Evolutionary conservation across 129 eudicot genomes (phyloP), one percentile per base, ranked within the genome.

Genomic region (Logfia minima): DNA sequence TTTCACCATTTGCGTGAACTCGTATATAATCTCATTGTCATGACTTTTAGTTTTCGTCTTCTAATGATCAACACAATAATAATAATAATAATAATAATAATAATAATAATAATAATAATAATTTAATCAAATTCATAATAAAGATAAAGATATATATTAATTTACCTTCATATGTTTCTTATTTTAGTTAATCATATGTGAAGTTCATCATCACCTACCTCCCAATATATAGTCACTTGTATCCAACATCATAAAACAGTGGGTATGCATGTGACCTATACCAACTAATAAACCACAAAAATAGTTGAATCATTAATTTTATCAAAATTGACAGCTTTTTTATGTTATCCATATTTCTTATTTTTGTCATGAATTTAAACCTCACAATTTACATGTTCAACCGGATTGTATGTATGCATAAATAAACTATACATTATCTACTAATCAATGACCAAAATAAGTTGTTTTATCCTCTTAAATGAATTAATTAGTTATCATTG

Each of bases 201-300:
- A 52, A 63, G 72, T 71, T 79, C 61, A 32, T 71, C 71, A 62
- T 71, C 70, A 79, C 77, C 78, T 14, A 79, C 83, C 66, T 71
- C 18, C 51, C 51, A 8, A 43, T 43, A 43, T 71, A 22, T 79
- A 11, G 64, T 67, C 75, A 67, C 67, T 52, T 59, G 82, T 7
- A 70, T 78, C 60, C 77, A 22, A 61, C 74, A 17, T 64, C 80
- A 66, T 4, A 51, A 2, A 52, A 53, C 56, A 67, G 80, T 67
- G 45, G 6, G 17, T 59, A 60, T 71, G 41, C 77, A 70, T 79
- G 83, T 71, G 72, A 78, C 66, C 9, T 70, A 43, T 2, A 79
- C 72, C 72, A 71, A 71, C 64, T 71, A 52, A 64, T 39, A 43
- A 41, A 78, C 63, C 19, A 66, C 37, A 52, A n/a, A 23, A 21